These are phyloP conservation scores for Leishmania braziliensis DNA, from an alignment of 208 protist genomes.

Conservation along the genomic window DNA sequence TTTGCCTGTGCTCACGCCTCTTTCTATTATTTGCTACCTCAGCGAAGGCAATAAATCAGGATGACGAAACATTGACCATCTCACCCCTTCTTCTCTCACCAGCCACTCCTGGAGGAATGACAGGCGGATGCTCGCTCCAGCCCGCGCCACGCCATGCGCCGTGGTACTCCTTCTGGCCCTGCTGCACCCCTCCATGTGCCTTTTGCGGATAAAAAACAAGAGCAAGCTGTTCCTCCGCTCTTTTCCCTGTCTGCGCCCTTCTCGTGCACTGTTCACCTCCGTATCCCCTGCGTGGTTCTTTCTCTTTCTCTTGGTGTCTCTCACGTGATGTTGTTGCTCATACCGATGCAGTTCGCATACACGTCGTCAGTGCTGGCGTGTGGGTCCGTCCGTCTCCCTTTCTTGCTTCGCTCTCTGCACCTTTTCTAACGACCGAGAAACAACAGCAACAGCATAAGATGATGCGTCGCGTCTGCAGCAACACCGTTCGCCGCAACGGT, in stretches of 20 bases:
- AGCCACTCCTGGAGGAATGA: not conserved
- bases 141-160: not conserved
- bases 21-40: not conserved
- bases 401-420: constrained; percentile 12
- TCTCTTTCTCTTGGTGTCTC: not conserved
- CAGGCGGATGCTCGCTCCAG: not conserved
- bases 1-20: not conserved
- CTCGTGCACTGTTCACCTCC: not conserved
- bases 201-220: not conserved
- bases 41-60: not conserved
- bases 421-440: constrained; percentile 13
- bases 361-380: not conserved
- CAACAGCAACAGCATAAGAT: constrained; percentile 7
- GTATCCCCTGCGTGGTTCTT: not conserved
- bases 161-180: not conserved
- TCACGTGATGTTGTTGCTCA: not conserved
- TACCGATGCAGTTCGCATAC: not conserved
- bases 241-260: not conserved
- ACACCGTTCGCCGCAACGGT: constrained; percentile 39
- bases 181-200: not conserved
- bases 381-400: constrained; percentile 1
- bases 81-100: not conserved
- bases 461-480: constrained; percentile 49
- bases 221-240: not conserved
- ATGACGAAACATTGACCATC: not conserved